Base-by-base conservation (phyloP, 495 filamentous ascomycete species). In the Hypoxylon crocopeplum region DNA sequence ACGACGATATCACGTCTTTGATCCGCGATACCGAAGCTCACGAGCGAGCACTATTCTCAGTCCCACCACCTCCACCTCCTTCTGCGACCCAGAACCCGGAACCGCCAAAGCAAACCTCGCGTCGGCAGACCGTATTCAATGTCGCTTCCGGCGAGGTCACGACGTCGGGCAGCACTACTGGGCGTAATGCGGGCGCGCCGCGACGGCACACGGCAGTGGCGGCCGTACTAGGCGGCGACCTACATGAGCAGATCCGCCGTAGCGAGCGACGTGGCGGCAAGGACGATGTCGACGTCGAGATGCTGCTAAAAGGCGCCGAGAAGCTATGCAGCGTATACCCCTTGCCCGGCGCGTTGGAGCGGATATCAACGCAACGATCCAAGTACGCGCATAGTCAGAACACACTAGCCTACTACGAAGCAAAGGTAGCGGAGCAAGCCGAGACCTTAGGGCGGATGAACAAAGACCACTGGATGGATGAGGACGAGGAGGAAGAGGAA, bases 11-110 rank as follows among this genome's bases (percentile, higher is more conserved):
- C 63, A 97, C 95, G 7, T 82, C 91, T 8, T 72, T 98, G 11
- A 97, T 98, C 63, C 89, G 94, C 50, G 94, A 98, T 72, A 97
- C 93, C 24, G 94, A 98, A 74, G 77, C 86, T 13, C 94, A 98
- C 76, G 94, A 98, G 75, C 88, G 93, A 62, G 95, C 93, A 11
- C 83, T 98, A 3, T 98, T 98, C 77, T 92, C 93, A 29, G 86
- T 95, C 7, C 90, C 92, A 5, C 85, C 90, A 0, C 79, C 90
- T 0, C 79, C 81, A 1, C 77, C 83, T 0, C 64, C 72, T 6
- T 55, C 74, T 1, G 63, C 75, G 3, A 56, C 65, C 20, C 50
- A 68, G 36, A 60, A 70, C 37, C 47, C 56, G 11, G 69, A 75
- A 13, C 66, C 73, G 0, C 61, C 37, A 8, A 74, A 70, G 19